A percentile compares a stretch with the other conserved stretches of the same genome.
Evolutionary conservation across 257 asterid species (phyloP).

Genomic region (Parsonsia alboflavescens): DNA sequence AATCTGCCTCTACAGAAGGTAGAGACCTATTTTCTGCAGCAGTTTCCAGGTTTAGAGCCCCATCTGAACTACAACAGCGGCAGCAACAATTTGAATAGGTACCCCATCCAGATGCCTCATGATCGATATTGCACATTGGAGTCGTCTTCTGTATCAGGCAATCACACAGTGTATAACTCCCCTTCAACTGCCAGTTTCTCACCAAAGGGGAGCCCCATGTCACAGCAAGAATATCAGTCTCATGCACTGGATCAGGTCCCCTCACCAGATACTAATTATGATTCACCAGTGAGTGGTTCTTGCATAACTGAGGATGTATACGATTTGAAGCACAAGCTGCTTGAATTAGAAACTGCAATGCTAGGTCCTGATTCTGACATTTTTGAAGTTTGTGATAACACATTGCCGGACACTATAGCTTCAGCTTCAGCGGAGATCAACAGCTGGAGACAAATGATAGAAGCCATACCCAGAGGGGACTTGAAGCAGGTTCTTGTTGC

Average conservation of each 20-base stretch:
- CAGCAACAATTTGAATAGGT: slow-evolving; percentile 22
- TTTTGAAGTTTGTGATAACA: slow-evolving; percentile 27
- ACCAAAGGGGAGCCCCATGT: slow-evolving; percentile 44
- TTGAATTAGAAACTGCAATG: slow-evolving; percentile 69
- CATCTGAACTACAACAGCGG: slow-evolving; percentile 26
- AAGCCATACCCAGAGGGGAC: slow-evolving; percentile 56
- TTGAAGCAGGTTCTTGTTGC: slow-evolving; percentile 68
- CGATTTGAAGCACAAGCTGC: slow-evolving; percentile 54
- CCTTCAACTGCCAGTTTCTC: slow-evolving; percentile 45
- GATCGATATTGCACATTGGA: slow-evolving; percentile 54
- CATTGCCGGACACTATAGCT: slow-evolving; percentile 16
- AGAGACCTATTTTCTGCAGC: slow-evolving; percentile 43
- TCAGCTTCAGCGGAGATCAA: slow-evolving; percentile 52
- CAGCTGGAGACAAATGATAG: slow-evolving; percentile 66
- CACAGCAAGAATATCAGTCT: slow-evolving; percentile 43
- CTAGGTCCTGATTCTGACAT: slow-evolving; percentile 69
- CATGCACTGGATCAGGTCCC: slow-evolving; percentile 20
- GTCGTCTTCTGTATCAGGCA: slow-evolving; percentile 47
- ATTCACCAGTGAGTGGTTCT: slow-evolving; percentile 46
- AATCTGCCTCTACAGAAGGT: slow-evolving; percentile 39
- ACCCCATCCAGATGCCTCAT: slow-evolving; percentile 33
- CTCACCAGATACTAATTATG: slow-evolving; percentile 37
- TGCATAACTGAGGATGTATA: slow-evolving; percentile 41
- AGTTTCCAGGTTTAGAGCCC: slow-evolving; percentile 37
- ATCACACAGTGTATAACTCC: slow-evolving; percentile 26